Evolutionary conservation across 164 flowering plant species (phyloP), one percentile per base, ranked within the genome.

Genomic region (Dillenia suffruticosa): DNA sequence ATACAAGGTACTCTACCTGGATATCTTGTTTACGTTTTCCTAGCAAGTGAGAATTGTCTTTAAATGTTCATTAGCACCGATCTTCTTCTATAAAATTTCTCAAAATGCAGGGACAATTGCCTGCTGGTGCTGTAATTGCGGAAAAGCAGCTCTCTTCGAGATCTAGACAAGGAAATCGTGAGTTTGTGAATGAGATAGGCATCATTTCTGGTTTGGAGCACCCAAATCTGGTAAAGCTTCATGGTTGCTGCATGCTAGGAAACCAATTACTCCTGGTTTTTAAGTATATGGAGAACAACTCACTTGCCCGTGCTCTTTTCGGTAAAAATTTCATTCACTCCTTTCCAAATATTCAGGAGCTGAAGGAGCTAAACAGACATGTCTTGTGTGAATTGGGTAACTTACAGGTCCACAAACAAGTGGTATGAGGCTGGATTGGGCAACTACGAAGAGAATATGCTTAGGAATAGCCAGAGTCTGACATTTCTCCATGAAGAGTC

Each of bases 401-500:
- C 48, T 2, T 60, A n/a, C 12, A 77, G 79, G 81, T 69, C 54
- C 54, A 32, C 68, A 72, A 58, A 66, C 66, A 13, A 12, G 48
- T 8, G 53, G 12, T 1, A 17, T 77, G 64, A 58, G 67, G n/a
- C 49, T 82, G 57, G 72, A 79, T 60, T 79, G 86, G 86, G 44
- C 65, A 5, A 77, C 77, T 5, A 69, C 80, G 57, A 67, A 54
- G 5, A 75, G 57, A 51, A 73, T 80, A 22, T 80, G 82, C 49
- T 48, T 80, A 51, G 84, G 87, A 9, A 63, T 82, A 54, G 84
- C 84, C 12, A 80, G 68, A 57, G 87, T 59, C 49, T 80, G n/a
- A 68, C 84, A 16, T 82, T 68, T 63, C 74, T 82, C 9, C 87
- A 82, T 58, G 84, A 82, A 67, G 87, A 80, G 64, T 80, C 84